These are phyloP conservation scores for Aspergillus ellipticus DNA, from an alignment of 495 filamentous ascomycete species.

Conservation along the genomic window DNA sequence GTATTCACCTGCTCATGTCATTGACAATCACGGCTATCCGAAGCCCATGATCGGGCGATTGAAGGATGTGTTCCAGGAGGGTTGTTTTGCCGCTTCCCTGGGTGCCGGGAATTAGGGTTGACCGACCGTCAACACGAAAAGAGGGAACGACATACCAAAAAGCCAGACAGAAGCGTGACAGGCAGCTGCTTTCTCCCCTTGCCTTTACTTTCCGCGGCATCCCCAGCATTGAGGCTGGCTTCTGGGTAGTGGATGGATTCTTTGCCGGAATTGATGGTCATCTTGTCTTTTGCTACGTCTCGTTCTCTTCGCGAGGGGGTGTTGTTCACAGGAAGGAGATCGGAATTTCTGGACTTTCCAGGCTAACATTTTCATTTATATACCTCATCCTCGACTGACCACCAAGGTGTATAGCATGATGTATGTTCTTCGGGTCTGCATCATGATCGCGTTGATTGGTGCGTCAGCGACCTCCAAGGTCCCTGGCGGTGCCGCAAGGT, in stretches of 20 bases:
- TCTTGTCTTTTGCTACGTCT: slow-evolving; percentile 2
- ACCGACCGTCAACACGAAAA: not conserved
- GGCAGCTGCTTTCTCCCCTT: slow-evolving; percentile 30
- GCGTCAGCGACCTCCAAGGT: not conserved
- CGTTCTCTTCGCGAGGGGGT: not conserved
- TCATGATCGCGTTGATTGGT: not conserved
- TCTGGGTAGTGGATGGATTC: slow-evolving; percentile 17
- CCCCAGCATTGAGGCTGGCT: not conserved
- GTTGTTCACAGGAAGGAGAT: not conserved
- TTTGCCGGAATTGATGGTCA: slow-evolving; percentile 33
- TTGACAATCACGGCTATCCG: slow-evolving; percentile 57
- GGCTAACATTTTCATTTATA: not conserved
- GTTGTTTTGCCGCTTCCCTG: slow-evolving; percentile 57
- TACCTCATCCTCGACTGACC: not conserved
- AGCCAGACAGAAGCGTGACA: slow-evolving; percentile 47
- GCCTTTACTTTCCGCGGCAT: slow-evolving; percentile 5
- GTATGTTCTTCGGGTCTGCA: not conserved
- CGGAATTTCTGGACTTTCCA: not conserved
- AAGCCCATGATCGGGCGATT: slow-evolving; percentile 49
- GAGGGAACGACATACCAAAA: slow-evolving; percentile 29
- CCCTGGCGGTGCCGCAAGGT: not conserved
- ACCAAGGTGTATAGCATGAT: not conserved
- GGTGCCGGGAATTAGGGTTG: not conserved
- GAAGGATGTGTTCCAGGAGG: slow-evolving; percentile 53
- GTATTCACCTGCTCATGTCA: slow-evolving; percentile 49